Percentiles rank a stretch among this genome's conserved stretches.
Evolutionary conservation across 176 grass and related monocot species (phyloP).

Genomic region (Juncus inflexus): DNA sequence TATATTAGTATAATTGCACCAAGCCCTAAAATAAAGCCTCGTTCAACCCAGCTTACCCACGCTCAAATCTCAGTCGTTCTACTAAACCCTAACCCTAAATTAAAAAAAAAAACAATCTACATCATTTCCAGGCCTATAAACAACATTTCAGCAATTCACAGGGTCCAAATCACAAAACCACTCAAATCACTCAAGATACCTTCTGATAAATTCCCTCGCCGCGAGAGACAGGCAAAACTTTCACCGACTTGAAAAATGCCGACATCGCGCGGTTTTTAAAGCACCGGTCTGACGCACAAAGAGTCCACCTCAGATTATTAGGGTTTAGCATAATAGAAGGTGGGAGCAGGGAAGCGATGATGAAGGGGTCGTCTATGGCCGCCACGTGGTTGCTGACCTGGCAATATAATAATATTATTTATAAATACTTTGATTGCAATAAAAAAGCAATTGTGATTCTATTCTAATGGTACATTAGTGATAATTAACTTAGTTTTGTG

Average conservation of each 20-base stretch:
- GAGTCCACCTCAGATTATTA: constrained; percentile 85
- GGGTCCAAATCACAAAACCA: not conserved
- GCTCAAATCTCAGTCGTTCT: too few relatives aligned
- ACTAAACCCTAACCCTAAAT: too few relatives aligned
- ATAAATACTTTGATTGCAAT: not conserved
- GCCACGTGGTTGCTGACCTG: constrained; percentile 99
- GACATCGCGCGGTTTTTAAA: constrained; percentile 84
- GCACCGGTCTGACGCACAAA: constrained; percentile 86
- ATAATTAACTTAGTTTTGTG: not conserved
- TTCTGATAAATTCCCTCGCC: constrained; percentile 88
- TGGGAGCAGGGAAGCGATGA: constrained; percentile 81
- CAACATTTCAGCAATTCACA: too few relatives aligned
- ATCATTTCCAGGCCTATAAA: too few relatives aligned
- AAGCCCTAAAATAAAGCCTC: too few relatives aligned
- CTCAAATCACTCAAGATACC: constrained; percentile 33
- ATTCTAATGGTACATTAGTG: not conserved
- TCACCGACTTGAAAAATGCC: constrained; percentile 78
- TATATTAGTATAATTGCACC: not conserved
- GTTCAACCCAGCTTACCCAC: too few relatives aligned
- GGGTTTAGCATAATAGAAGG: constrained; percentile 71
- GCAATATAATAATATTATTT: constrained; percentile 10
- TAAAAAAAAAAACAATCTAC: too few relatives aligned
- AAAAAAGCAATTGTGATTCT: not conserved
- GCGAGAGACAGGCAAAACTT: constrained; percentile 88
- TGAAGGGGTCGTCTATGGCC: constrained; percentile 80